Evolutionary conservation across 2,329 filamentous ascomycete genomes (phyloP), one percentile per base, ranked within the genome.

Genomic region (Penicillium janthinellum): DNA sequence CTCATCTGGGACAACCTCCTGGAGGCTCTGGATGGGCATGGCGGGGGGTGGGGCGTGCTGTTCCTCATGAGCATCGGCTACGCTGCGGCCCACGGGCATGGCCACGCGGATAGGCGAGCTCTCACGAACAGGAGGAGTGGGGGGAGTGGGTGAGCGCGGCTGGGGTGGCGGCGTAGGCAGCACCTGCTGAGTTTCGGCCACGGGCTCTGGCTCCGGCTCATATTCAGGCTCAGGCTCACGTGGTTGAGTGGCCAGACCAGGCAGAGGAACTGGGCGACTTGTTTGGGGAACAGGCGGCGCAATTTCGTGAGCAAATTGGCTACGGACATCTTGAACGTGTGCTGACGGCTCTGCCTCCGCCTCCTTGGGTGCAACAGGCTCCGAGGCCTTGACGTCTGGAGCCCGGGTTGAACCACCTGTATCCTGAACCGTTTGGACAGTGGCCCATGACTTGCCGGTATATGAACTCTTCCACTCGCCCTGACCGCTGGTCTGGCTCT

Each of bases 381-480:
- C 75, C 55, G 81, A 77, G 64, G 77, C 78, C 70, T 66, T 76
- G 70, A 83, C 82, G 37, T 88, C 90, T 3, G 90, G 90, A 63
- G 84, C 83, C 70, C 94, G 87, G 60, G 86, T 81, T 45, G 79
- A 80, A 44, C 77, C 80, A 59, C 86, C 87, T 57, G 88, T 88
- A 17, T 89, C 88, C 57, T 85, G 83, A 10, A 85, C 86, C 11
- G 89, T 91, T 70, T 92, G 87, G 34, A 97, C 92, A 3, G 92
- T 80, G 28, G 87, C 92, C 94, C 94, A 98, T 37, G 86, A 89
- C 81, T 96, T 98, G 62, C 94, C 94, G 51, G 83, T 81, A 74
- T 97, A 97, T 17, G 91, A 90, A 75, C 92, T 96, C 83, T 94
- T 92, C 93, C 93, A 97, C 61, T 91, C 88, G 58, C 79, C 80